A percentile compares a stretch with the other conserved stretches of the same genome.
phyloP scores from a whole-genome alignment of 306 rosid species.

The Cucurbita argyrosperma region DNA sequence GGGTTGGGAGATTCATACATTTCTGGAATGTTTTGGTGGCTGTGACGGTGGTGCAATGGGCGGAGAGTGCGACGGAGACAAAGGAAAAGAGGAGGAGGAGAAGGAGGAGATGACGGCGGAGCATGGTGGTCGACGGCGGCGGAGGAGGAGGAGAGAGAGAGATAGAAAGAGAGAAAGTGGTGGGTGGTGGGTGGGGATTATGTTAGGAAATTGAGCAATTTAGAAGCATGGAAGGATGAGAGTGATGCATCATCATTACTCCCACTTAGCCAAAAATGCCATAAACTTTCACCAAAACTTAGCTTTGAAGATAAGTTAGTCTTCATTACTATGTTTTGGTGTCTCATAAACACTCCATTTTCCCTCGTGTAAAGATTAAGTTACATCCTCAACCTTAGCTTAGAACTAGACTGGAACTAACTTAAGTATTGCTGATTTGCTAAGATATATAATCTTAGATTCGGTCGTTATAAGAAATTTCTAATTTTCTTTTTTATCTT shows the following conservation, averaged over 20 bases:
- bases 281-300: constrained; percentile 4
- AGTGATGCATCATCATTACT: constrained; percentile 26
- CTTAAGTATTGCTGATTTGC: no score
- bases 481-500: no score
- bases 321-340: constrained; percentile 20
- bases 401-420: no score
- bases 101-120: constrained; percentile 16
- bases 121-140: constrained; percentile 17
- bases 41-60: constrained; percentile 58
- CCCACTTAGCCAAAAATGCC: constrained; percentile 4
- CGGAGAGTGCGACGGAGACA: constrained; percentile 27
- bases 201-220: constrained; percentile 13
- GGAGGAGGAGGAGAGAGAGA: not conserved
- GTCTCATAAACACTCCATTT: constrained; percentile 1
- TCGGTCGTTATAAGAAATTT: no score
- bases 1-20: constrained; percentile 81
- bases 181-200: constrained; percentile 4
- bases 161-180: not conserved
- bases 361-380: not conserved
- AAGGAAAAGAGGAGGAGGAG: constrained; percentile 15
- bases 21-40: constrained; percentile 43
- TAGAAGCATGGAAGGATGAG: constrained; percentile 3
- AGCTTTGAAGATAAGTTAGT: constrained; percentile 62
- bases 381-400: no score
- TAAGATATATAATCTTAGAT: no score